A percentile compares a stretch with the other conserved stretches of the same genome.
phyloP scores from a whole-genome alignment of 2,329 filamentous ascomycete genomes.

The Neoarthrinium moseri region DNA sequence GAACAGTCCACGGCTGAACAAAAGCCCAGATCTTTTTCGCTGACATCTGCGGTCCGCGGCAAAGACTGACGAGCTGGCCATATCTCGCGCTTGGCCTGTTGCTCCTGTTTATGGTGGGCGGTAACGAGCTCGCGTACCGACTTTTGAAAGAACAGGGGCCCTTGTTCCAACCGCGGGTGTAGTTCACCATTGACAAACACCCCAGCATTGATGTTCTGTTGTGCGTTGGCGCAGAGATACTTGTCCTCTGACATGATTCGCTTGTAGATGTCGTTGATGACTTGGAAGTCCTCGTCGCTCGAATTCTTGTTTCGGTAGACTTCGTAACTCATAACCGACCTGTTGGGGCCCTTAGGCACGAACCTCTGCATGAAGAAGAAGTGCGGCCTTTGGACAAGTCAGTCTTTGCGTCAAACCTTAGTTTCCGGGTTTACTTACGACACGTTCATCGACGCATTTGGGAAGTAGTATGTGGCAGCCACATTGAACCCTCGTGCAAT shows the following conservation, averaged over 20 bases:
- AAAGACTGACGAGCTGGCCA: slow-evolving; percentile 43
- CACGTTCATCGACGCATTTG: slow-evolving; percentile 49
- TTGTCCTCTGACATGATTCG: slow-evolving; percentile 66
- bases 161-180: slow-evolving; percentile 60
- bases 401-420: background rate
- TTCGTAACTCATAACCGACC: slow-evolving; percentile 59
- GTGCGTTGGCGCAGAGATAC: slow-evolving; percentile 56
- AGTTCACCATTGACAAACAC: slow-evolving; percentile 63
- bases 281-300: slow-evolving; percentile 55
- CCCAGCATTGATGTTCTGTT: slow-evolving; percentile 60
- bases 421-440: slow-evolving; percentile 37
- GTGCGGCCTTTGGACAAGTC: slow-evolving; percentile 41
- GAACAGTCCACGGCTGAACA: background rate
- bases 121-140: slow-evolving; percentile 45
- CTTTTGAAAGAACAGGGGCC: slow-evolving; percentile 56
- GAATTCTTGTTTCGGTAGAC: slow-evolving; percentile 62
- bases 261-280: slow-evolving; percentile 60
- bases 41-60: background rate
- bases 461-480: slow-evolving; percentile 47
- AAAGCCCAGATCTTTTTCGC: background rate
- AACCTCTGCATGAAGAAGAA: slow-evolving; percentile 66
- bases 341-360: slow-evolving; percentile 50
- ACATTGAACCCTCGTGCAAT: slow-evolving; percentile 44
- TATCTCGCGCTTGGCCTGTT: slow-evolving; percentile 42
- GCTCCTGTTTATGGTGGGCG: slow-evolving; percentile 46